phyloP scores from a whole-genome alignment of 306 rosid genomes.

The Fragaria nilgerrensis region DNA sequence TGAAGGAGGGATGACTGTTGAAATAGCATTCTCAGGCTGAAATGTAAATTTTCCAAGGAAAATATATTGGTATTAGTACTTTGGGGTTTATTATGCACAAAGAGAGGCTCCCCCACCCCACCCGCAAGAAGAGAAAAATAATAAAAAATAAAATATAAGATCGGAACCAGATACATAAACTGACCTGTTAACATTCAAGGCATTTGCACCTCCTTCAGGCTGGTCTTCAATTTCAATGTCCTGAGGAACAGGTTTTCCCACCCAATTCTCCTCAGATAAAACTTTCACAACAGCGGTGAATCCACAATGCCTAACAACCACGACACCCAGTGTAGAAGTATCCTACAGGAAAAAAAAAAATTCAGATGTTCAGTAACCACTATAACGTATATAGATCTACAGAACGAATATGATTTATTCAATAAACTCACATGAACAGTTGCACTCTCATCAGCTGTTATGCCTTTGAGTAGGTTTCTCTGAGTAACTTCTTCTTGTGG shows the following conservation, averaged over 20 bases:
- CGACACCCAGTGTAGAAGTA: slow-evolving; percentile 81
- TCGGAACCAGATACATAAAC: slow-evolving; percentile 1
- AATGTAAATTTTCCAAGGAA: slow-evolving; percentile 23
- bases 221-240: slow-evolving; percentile 89
- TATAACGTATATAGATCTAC: slow-evolving; percentile 10
- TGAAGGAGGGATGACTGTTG: slow-evolving; percentile 66
- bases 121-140: neutral
- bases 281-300: slow-evolving; percentile 95
- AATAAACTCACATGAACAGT: slow-evolving; percentile 82
- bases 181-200: slow-evolving; percentile 91
- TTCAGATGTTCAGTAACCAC: slow-evolving; percentile 14
- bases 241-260: slow-evolving; percentile 47
- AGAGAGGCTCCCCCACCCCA: neutral
- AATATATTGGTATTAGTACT: slow-evolving; percentile 23
- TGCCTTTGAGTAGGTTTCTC: slow-evolving; percentile 94
- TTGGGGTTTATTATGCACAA: slow-evolving; percentile 5
- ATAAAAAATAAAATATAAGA: neutral
- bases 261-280: slow-evolving; percentile 55
- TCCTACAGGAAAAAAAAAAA: slow-evolving; percentile 56
- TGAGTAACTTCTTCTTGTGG: slow-evolving; percentile 67
- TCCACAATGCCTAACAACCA: slow-evolving; percentile 81
- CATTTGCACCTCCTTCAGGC: slow-evolving; percentile 96
- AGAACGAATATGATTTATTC: neutral
- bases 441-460: slow-evolving; percentile 98
- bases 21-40: slow-evolving; percentile 85